Conservation (phyloP, 257 asterid species). For the Lycium ferocissimum region DNA sequence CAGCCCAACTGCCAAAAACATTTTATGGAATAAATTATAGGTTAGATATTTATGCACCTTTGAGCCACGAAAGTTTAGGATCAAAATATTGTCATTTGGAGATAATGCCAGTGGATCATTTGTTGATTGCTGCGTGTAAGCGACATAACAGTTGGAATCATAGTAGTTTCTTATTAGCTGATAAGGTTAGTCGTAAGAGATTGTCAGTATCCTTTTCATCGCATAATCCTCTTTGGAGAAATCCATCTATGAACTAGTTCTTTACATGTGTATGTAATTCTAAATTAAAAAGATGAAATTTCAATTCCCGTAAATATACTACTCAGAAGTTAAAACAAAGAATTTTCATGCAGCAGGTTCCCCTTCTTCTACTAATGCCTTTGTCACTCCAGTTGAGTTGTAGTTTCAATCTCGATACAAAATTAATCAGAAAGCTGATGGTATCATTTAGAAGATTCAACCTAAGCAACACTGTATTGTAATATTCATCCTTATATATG, state of each 20-base stretch:
- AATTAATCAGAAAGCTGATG: background rate
- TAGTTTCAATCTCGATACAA: background rate
- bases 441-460: conserved; percentile 12
- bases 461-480: background rate
- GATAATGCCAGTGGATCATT: background rate
- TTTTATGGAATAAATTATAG: background rate
- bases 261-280: background rate
- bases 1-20: conserved; percentile 75
- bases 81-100: background rate
- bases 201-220: background rate
- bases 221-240: background rate
- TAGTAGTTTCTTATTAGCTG: background rate
- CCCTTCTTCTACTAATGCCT: background rate
- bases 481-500: background rate
- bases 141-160: background rate
- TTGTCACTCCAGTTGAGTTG: background rate
- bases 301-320: background rate
- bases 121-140: conserved; percentile 7
- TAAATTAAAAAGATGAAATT: background rate
- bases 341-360: background rate
- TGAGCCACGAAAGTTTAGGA: background rate
- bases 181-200: background rate
- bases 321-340: background rate
- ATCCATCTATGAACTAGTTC: background rate
- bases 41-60: background rate